Evolutionary conservation across 2,329 filamentous ascomycete genomes (phyloP), one percentile per base, ranked within the genome.

Genomic region (Periconia macrospinosa): DNA sequence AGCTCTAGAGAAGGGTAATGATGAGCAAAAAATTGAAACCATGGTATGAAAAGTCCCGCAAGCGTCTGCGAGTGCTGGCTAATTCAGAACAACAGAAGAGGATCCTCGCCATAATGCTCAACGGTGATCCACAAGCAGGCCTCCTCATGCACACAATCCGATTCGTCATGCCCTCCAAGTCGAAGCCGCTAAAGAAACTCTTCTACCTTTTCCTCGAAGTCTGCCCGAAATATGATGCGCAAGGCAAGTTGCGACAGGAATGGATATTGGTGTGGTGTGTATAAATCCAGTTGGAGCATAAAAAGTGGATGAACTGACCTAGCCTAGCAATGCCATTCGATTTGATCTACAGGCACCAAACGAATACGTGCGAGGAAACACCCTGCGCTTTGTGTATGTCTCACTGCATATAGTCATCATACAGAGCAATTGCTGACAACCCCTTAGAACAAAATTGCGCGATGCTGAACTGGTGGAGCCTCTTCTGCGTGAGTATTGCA

Each of bases 151-250:
- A 97, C 80, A 99, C 99, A 71, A 99, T 99, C 76, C 91, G 94
- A 75, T 99, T 99, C 75, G 92, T 99, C 67, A 99, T 99, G 94
- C 94, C 94, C 14, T 96, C 92, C 59, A 97, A 95, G 81, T 91
- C 90, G 77, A 99, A 99, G 80, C 81, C 89, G 41, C 81, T 99
- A 68, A 99, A 99, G 85, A 99, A 99, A 81, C 84, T 99, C 57
- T 85, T 99, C 52, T 99, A 99, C 79, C 94, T 99, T 76, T 99
- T 99, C 81, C 97, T 97, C 75, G 94, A 99, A 79, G 94, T 97
- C 74, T 97, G 94, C 75, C 94, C 93, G 41, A 99, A 99, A 80
- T 87, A 92, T 54, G 94, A 99, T 76, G 82, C 87, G 50, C 87
- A 82, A 71, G 94, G 94, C 70, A 99, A 97, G 83, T 81, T 99